phyloP scores from a whole-genome alignment of 768 basidiomycete species.

The Russula ochroleuca region DNA sequence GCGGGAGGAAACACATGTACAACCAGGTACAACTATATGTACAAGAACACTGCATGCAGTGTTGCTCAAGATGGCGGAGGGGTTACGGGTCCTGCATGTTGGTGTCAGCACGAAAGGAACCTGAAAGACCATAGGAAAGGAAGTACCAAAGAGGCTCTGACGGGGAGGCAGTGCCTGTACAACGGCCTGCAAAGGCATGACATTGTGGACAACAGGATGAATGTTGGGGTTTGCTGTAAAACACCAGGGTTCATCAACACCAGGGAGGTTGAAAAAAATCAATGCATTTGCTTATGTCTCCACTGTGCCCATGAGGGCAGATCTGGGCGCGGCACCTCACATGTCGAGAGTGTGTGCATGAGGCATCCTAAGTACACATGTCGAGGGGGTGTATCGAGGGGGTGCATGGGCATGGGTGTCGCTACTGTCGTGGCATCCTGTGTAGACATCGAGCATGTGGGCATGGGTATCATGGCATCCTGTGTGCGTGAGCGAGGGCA shows the following conservation, averaged over 20 bases:
- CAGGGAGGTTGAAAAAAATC: not conserved
- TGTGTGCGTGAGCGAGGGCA: too few relatives aligned
- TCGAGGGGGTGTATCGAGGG: too few relatives aligned
- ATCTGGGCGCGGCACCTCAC: slow-evolving; percentile 43
- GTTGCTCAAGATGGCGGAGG: slow-evolving; percentile 32
- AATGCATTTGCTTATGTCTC: slow-evolving; percentile 53
- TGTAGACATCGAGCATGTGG: too few relatives aligned
- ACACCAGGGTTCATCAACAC: not conserved
- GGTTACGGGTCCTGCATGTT: slow-evolving; percentile 30
- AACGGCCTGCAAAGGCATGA: slow-evolving; percentile 37
- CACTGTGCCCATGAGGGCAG: slow-evolving; percentile 82
- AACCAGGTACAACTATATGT: not conserved
- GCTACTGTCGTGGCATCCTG: too few relatives aligned
- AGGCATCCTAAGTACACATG: too few relatives aligned
- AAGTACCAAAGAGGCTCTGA: slow-evolving; percentile 63
- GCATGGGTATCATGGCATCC: too few relatives aligned
- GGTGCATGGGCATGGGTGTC: too few relatives aligned
- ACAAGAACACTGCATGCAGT: not conserved
- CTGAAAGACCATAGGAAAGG: not conserved
- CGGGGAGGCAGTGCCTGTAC: slow-evolving; percentile 45
- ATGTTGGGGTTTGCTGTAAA: slow-evolving; percentile 61
- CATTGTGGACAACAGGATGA: slow-evolving; percentile 44
- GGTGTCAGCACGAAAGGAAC: not conserved
- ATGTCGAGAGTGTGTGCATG: too few relatives aligned
- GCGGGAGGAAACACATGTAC: not conserved